Evolutionary conservation across 2,329 filamentous ascomycete genomes (phyloP), one percentile per base, ranked within the genome.

Genomic region (Talaromyces piceae): DNA sequence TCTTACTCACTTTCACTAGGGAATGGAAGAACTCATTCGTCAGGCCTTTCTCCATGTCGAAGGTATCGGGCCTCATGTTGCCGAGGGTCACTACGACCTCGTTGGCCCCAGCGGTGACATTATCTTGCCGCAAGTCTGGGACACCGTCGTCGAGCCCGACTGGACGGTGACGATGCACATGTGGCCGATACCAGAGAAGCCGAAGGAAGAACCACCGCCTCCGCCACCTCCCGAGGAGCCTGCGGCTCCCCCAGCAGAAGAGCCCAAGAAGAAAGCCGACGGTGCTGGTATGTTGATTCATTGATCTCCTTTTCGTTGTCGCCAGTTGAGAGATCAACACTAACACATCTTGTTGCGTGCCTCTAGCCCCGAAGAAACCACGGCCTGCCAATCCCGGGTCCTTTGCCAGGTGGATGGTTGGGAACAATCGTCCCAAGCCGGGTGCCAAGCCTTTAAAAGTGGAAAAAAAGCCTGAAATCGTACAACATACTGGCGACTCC

Each of bases 1-100:
- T 50, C 53, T 53, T 57, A 25, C 48, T 49, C 56, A 28, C 59
- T 70, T 58, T 69, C 55, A 56, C 16, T 58, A 91, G 86, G 87
- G 87, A 16, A 91, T 93, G 87, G 87, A 91, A 66, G 84, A 88
- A 44, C 77, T 93, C 31, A 91, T 93, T 65, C 86, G 86, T 63
- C 87, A 91, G 71, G 88, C 88, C 16, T 93, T 93, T 63, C 66
- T 86, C 18, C 86, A 91, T 59, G 84, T 93, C 46, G 87, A 90
- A 45, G 74, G 84, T 11, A 82, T 91, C 49, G 86, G 86, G 1
- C 83, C 82, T 13, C 85, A 89, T 59, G 87, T 93, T 23, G 81
- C 83, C 57, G 79, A 87, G 52, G 87, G 88, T 1, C 86, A 88
- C 62, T 93, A 90, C 67, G 88, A 93, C 64, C 73, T 93, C 39